Evolutionary conservation across 768 basidiomycete species (phyloP).

Genomic region (Mycena maculata): DNA sequence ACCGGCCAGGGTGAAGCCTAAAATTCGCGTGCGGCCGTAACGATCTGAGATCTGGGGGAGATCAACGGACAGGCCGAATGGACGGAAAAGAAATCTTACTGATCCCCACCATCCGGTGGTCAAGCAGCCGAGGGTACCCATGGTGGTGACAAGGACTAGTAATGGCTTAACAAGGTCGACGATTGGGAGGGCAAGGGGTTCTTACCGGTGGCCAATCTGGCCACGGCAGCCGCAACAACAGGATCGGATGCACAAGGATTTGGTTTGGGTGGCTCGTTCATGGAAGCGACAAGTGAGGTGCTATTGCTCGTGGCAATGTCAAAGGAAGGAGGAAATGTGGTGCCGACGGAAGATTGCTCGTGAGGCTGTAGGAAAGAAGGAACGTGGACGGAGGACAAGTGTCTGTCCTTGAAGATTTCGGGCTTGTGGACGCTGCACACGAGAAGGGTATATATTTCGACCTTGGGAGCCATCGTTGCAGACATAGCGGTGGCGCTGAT

Average conservation of each 20-base stretch:
- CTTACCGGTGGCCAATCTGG: conserved; percentile 72
- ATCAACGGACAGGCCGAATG: background rate
- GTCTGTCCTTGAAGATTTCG: conserved; percentile 54
- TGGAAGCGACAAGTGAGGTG: background rate
- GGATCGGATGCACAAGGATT: conserved; percentile 73
- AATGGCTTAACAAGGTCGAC: conserved; percentile 17
- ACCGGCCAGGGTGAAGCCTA: conserved; percentile 60
- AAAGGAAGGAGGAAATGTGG: conserved; percentile 28
- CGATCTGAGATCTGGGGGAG: conserved; percentile 63
- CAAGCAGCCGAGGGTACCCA: conserved; percentile 80
- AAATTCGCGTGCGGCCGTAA: conserved; percentile 62
- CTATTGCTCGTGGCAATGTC: conserved; percentile 21
- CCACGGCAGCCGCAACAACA: conserved; percentile 76
- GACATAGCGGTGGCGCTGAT: conserved; percentile 66
- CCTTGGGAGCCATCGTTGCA: conserved; percentile 72
- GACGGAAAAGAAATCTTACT: conserved; percentile 53
- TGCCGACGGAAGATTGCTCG: conserved; percentile 24
- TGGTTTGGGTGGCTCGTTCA: conserved; percentile 14
- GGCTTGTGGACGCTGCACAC: conserved; percentile 77
- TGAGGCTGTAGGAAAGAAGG: background rate
- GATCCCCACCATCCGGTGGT: conserved; percentile 91
- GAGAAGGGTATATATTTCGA: conserved; percentile 80
- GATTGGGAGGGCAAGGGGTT: conserved; percentile 26
- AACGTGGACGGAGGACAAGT: background rate
- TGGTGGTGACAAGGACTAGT: conserved; percentile 69